Evolutionary conservation across 73 alveolate species (phyloP).

Genomic region (Tetrahymena elliotti): DNA sequence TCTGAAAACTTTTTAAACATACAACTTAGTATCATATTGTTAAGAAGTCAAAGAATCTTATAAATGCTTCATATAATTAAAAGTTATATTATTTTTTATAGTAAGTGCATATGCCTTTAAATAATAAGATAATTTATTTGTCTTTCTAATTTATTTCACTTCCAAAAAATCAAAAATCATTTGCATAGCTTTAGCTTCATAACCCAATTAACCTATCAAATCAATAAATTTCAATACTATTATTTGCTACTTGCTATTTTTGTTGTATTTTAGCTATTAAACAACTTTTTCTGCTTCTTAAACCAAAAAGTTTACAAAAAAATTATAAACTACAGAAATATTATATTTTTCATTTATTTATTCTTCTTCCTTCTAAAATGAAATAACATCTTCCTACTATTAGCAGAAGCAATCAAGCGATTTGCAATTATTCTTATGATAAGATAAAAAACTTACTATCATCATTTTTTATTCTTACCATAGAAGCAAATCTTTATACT

Average conservation of each 20-base stretch:
- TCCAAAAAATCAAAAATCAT: background rate
- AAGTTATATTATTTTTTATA: background rate
- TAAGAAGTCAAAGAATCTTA: background rate
- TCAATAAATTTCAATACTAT: background rate
- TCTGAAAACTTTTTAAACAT: background rate
- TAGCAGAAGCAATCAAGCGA: background rate
- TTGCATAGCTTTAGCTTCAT: background rate
- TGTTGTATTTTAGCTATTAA: background rate
- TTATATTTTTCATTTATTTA: background rate
- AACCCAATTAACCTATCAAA: background rate
- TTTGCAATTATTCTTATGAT: background rate
- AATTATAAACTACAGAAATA: background rate
- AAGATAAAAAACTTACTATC: background rate
- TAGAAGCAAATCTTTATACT: background rate
- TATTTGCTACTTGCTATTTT: background rate
- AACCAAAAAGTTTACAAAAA: background rate
- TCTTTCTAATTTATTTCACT: background rate
- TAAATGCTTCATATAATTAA: background rate
- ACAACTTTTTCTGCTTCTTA: background rate
- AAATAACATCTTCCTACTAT: background rate
- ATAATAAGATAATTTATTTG: background rate
- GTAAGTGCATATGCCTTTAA: background rate
- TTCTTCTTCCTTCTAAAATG: background rate
- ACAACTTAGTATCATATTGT: background rate
- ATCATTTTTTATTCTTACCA: background rate